Base-by-base conservation (phyloP, 1,139 yeast genomes). In the Nakaseomyces kungkrabaensis region DNA sequence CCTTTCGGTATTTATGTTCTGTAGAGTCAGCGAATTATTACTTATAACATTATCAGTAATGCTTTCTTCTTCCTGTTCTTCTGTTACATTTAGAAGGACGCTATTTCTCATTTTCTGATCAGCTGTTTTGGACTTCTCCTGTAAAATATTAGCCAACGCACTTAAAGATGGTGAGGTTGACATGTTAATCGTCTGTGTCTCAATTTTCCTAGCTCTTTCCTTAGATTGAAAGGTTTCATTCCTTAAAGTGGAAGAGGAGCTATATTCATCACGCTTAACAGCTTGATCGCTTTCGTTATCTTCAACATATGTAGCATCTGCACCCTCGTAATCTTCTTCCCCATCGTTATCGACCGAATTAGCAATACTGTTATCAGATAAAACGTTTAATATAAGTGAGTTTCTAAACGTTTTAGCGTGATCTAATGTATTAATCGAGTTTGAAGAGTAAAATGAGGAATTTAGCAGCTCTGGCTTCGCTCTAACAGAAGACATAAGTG, bases 391-490 rank as follows among this genome's bases (percentile, higher is more conserved):
- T 69, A 72, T 53, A 78, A 70, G 44, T 4, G 83, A 75, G 53
- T 73, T 72, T 52, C 82, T 69, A 43, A 79, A 66, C 49, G 70
- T 74, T 40, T 68, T 64, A 8, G 76, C 75, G 59, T 79, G 83
- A 47, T 70, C 73, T 9, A 58, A 55, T 31, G 68, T 62, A 42
- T 67, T 62, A 11, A 64, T 53, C 10, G 59, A 58, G 31, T 59
- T 60, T 27, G 71, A 63, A 45, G 68, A 63, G 43, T 71, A 67
- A 54, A 62, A 63, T 10, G 56, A 48, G 8, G 59, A 56, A 25
- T 56, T 54, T 44, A 52, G 37, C 11, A 54, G 48, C 34, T 51
- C 52, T 7, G 51, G 37, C 10, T 41, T 41, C 1, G 33, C 8
- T n/a, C 34, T 41, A 27, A 24, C 4, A 13, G 34, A 41, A 25